Evolutionary conservation across 2,329 filamentous ascomycete genomes (phyloP), one percentile per base, ranked within the genome.

Genomic region (Fusarium multiceps): DNA sequence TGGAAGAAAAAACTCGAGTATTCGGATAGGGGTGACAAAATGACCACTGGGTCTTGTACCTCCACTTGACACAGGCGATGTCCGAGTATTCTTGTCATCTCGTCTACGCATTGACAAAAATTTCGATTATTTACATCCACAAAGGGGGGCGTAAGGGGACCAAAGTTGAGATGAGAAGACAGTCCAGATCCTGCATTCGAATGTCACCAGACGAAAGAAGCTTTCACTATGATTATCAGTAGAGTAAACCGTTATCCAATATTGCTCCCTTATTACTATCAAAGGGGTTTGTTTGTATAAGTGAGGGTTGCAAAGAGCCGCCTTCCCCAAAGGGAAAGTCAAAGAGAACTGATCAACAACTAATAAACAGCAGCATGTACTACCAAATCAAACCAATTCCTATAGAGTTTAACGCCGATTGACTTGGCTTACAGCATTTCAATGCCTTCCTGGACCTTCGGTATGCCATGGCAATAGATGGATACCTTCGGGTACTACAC

Each of bases 121-220:
- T 51, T 51, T 51, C 49, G 49, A 51, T 51, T 51, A 51, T 51
- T 51, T 41, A 51, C 21, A 41, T 51, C 49, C 49, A 51, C 49
- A 51, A 37, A 51, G 47, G 30, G 46, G 47, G 16, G 47, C 32
- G 32, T 51, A 51, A 40, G 18, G 21, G 32, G 49, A 27, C 23
- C 23, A 23, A 16, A 43, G 41, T 43, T 43, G 41, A 18, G 41
- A 43, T 43, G 41, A 43, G 41, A 43, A 7, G 41, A 43, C 20
- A 43, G 41, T 30, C 30, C 21, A 45, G 25, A 27, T n/a, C 25
- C 27, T 51, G 48, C 48, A 51, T 51, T 51, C 12, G 23, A 41
- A 13, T 51, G 49, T 41, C 49, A 50, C 48, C 30, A 49, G 28
- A 16, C 28, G 30, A 50, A 25, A 41, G 18, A 51, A 41, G n/a